A percentile compares a stretch with the other conserved stretches of the same genome.
Evolutionary conservation across 768 basidiomycete genomes (phyloP).

Genomic region (Phylloporus rhodoxanthus): DNA sequence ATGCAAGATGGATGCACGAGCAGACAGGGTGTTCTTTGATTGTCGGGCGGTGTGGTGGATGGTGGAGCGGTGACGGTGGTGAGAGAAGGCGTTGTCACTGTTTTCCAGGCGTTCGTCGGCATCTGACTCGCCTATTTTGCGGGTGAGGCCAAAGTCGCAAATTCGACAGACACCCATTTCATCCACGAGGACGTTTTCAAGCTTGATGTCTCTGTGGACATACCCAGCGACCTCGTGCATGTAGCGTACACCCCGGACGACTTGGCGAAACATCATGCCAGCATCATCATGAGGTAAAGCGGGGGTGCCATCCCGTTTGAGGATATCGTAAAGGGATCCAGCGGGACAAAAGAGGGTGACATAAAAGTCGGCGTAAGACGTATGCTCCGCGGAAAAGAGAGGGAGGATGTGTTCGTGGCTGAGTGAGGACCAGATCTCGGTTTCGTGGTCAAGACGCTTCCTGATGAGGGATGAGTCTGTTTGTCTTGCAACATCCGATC

Average conservation of each 20-base stretch:
- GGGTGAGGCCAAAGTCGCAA: conserved; percentile 78
- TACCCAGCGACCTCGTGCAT: conserved; percentile 70
- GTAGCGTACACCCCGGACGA: conserved; percentile 77
- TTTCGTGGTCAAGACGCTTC: conserved; percentile 64
- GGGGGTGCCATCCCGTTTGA: conserved; percentile 63
- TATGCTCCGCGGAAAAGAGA: conserved; percentile 60
- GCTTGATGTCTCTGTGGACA: conserved; percentile 93
- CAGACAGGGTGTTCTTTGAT: conserved; percentile 15
- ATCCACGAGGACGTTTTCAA: conserved; percentile 93
- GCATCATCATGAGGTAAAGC: conserved; percentile 72
- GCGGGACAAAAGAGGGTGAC: conserved; percentile 81
- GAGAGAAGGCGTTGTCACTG: conserved; percentile 4
- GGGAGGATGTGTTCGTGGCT: conserved; percentile 85
- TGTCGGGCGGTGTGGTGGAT: conserved; percentile 24
- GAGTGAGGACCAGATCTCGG: conserved; percentile 65
- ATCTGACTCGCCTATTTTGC: conserved; percentile 50
- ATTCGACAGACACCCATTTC: conserved; percentile 84
- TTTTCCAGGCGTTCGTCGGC: conserved; percentile 29
- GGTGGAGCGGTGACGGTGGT: conserved; percentile 27
- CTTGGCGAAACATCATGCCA: conserved; percentile 81
- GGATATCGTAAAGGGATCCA: conserved; percentile 78
- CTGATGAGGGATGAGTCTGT: conserved; percentile 42
- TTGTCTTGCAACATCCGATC: conserved; percentile 50
- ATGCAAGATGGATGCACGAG: conserved; percentile 19
- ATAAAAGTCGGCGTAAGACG: conserved; percentile 65